These are phyloP conservation scores for Cnidoscolus chayamansa DNA, from an alignment of 441 rosid species.

Conservation along the genomic window DNA sequence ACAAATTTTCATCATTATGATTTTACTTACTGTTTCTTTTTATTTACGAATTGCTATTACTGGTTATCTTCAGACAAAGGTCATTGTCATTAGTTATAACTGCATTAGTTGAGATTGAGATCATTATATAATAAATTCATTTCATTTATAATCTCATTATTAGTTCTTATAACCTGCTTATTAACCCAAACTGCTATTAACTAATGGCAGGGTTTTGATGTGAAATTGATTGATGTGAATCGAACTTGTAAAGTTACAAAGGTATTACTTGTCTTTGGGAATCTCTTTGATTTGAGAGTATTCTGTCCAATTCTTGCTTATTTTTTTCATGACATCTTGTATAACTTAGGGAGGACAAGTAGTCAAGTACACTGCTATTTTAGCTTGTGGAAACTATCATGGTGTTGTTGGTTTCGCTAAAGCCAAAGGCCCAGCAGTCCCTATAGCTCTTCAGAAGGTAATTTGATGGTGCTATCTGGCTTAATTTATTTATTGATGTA, in stretches of 20 bases:
- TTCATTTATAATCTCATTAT: neutral
- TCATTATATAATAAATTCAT: neutral
- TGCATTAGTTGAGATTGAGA: neutral
- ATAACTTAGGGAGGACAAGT: constrained; percentile 71
- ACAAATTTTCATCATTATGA: neutral
- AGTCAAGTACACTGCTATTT: constrained; percentile 69
- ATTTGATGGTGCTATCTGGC: neutral
- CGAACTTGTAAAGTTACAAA: constrained; percentile 89
- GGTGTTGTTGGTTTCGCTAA: constrained; percentile 89
- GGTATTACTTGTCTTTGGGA: constrained; percentile 43
- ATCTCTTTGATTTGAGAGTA: constrained; percentile 11
- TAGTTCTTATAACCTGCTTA: constrained; percentile 10
- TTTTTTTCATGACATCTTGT: constrained; percentile 11
- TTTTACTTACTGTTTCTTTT: neutral
- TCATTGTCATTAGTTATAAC: neutral
- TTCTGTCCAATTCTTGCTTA: neutral
- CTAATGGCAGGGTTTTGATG: constrained; percentile 78
- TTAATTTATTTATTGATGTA: neutral
- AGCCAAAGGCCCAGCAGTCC: constrained; percentile 74
- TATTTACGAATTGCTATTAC: neutral
- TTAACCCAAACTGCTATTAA: constrained; percentile 14
- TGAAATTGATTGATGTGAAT: constrained; percentile 72
- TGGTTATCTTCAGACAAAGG: neutral
- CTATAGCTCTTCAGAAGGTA: constrained; percentile 88
- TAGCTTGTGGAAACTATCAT: constrained; percentile 88